A percentile compares a stretch with the other conserved stretches of the same genome.
Conservation (phyloP, 2,329 filamentous ascomycete genomes). For the Cercospora sp. region DNA sequence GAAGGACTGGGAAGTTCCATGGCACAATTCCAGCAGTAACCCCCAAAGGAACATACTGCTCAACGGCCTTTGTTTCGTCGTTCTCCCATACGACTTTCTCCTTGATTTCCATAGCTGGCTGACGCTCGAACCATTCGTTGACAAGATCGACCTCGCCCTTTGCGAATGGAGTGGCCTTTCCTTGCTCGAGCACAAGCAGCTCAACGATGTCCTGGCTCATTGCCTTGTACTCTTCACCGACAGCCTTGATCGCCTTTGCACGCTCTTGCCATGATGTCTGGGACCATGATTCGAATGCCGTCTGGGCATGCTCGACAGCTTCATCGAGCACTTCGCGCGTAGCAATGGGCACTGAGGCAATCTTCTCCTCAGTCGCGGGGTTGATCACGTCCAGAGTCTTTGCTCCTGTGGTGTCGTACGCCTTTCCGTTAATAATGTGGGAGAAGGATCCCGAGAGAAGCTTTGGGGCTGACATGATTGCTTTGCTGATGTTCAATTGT, state of each 20-base stretch:
- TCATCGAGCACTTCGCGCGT: conserved; percentile 43
- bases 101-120: conserved; percentile 27
- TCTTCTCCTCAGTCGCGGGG: conserved; percentile 40
- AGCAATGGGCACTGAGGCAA: conserved; percentile 41
- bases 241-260: conserved; percentile 21
- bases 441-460: conserved; percentile 32
- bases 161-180: conserved; percentile 25
- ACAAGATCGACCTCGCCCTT: conserved; percentile 25
- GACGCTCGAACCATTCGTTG: conserved; percentile 26
- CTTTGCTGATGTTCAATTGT: not conserved
- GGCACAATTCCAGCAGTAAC: conserved; percentile 34
- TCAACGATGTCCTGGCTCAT: conserved; percentile 21
- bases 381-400: conserved; percentile 39
- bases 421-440: conserved; percentile 43
- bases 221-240: conserved; percentile 26
- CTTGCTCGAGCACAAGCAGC: conserved; percentile 27
- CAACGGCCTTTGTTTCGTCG: conserved; percentile 23
- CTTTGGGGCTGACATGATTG: conserved; percentile 22
- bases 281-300: conserved; percentile 42
- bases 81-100: conserved; percentile 25
- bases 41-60: conserved; percentile 27
- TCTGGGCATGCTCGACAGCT: conserved; percentile 39
- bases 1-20: conserved; percentile 55
- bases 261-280: conserved; percentile 40
- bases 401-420: conserved; percentile 32